Conservation (phyloP, 163 green algal species). For the Chloromonas sp. region DNA sequence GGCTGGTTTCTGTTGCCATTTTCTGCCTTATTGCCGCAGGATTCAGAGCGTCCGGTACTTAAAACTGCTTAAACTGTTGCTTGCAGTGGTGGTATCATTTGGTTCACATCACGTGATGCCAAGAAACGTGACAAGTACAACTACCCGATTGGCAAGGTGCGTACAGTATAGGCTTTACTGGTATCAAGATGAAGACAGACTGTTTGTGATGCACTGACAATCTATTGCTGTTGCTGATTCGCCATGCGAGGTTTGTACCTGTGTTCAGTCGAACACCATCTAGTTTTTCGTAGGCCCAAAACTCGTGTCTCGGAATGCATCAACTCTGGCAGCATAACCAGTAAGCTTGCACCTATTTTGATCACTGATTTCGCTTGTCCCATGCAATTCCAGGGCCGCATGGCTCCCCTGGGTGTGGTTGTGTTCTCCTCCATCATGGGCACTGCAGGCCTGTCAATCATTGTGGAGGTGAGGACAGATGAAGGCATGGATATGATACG, state of each 20-base stretch:
- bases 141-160: slow-evolving; percentile 9
- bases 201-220: background rate
- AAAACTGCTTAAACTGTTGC: background rate
- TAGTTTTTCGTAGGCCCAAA: background rate
- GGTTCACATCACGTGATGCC: background rate
- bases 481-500: too few relatives aligned
- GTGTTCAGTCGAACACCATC: background rate
- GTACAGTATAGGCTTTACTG: background rate
- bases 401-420: slow-evolving; percentile 8
- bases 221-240: background rate
- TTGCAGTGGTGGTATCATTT: slow-evolving; percentile 7
- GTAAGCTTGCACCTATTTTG: background rate
- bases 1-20: too few relatives aligned
- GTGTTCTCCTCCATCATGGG: slow-evolving; percentile 13
- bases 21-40: too few relatives aligned
- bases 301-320: background rate
- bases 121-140: slow-evolving; percentile 1
- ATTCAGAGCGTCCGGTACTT: too few relatives aligned
- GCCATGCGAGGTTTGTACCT: background rate
- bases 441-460: slow-evolving; percentile 4
- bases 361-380: background rate
- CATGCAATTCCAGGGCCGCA: background rate
- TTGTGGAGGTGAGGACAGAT: slow-evolving; percentile 1
- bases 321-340: background rate
- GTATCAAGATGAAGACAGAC: too few relatives aligned